Conservation (phyloP, 345 rosid genomes). For the Atalantia buxifolia region DNA sequence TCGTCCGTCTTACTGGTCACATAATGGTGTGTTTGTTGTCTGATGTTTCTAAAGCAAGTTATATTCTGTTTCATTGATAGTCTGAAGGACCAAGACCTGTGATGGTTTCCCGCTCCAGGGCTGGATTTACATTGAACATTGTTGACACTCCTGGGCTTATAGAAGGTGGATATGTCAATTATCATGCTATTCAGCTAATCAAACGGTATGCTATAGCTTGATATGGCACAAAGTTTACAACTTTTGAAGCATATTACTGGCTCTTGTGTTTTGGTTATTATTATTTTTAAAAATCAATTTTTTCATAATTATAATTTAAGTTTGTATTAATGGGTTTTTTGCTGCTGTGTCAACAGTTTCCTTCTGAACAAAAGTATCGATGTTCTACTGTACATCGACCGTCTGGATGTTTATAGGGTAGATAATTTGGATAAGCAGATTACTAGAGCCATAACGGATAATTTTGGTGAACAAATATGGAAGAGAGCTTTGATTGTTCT, state of each 20-base stretch:
- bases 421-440: constrained; percentile 82
- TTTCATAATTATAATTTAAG: not conserved
- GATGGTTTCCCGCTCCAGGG: constrained; percentile 69
- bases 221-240: not conserved
- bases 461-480: constrained; percentile 87
- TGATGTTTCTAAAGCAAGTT: not conserved
- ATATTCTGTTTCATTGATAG: constrained; percentile 24
- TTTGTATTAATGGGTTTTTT: not conserved
- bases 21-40: not conserved
- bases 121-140: constrained; percentile 74
- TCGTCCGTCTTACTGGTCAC: not conserved
- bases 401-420: constrained; percentile 79
- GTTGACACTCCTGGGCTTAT: constrained; percentile 83
- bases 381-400: constrained; percentile 73
- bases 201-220: constrained; percentile 43
- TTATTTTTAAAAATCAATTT: not conserved
- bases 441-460: constrained; percentile 63
- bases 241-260: not conserved
- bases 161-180: constrained; percentile 84
- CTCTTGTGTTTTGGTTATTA: not conserved
- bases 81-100: constrained; percentile 67
- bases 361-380: constrained; percentile 70
- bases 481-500: constrained; percentile 72
- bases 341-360: constrained; percentile 41
- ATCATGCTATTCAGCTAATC: constrained; percentile 65